Evolutionary conservation across 495 filamentous ascomycete species (phyloP), one percentile per base, ranked within the genome.

Genomic region (Podospora australis): DNA sequence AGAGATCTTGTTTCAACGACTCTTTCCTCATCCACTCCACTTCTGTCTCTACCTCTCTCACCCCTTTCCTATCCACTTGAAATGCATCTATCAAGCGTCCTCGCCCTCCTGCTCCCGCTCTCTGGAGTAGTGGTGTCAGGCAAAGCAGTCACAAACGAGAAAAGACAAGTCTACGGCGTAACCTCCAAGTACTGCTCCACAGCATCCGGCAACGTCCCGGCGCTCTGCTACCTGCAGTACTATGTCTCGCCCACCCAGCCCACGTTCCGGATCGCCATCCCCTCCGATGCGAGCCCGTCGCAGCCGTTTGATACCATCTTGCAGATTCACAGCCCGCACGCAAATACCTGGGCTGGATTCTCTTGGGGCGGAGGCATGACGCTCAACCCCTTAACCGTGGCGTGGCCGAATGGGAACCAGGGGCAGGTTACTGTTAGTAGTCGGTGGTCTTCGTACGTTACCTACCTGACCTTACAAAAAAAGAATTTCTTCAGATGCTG

Each of bases 301-400:
- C 56, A 55, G 0, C 50, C 69, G 1, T 75, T 66, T 43, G 72
- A 75, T 46, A 56, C 68, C 9, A 57, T 77, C 1, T 53, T 75
- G 23, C 68, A 72, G 54, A 59, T 75, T 16, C 56, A 67, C 26
- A 58, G 69, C 19, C 68, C 68, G 1, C 59, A 63, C 7, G 30
- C 53, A 7, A 61, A 66, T 6, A 67, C 63, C 22, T 77, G 73
- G 73, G 63, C 61, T 2, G 72, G 68, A 8, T 52, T 75, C 26
- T 60, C 67, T 6, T 74, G 70, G 72, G 72, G 68, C 42, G 72
- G 73, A 11, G 64, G 56, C 14, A 75, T 77, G 73, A 47, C 58
- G 11, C 56, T 58, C 21, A 74, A 75, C 51, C 73, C 73, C 10
- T 60, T 77, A 11, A 64, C 66, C 0, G 60, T 77, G 0, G 67